These are phyloP conservation scores for Aspergillus sp. DNA, from an alignment of 2,329 filamentous ascomycete species.

Conservation along the genomic window DNA sequence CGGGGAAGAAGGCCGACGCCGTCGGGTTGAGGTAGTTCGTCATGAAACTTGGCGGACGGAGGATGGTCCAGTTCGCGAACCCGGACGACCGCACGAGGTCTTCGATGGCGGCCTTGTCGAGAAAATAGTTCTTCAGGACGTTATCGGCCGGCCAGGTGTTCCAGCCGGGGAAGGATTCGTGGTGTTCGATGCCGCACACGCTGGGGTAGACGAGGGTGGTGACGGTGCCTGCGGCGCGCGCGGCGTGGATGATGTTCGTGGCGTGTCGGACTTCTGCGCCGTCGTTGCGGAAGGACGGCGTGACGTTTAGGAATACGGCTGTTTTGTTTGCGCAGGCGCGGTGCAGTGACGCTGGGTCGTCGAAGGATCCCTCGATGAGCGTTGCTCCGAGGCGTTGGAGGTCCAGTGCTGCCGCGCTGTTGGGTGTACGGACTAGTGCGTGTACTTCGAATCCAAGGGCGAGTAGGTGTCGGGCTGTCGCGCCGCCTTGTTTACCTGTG, in stretches of 20 bases:
- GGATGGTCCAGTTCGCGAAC: not conserved
- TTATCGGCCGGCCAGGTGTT: not conserved
- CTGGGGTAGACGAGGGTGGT: not conserved
- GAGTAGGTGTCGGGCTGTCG: not conserved
- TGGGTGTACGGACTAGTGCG: not conserved
- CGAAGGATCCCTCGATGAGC: not conserved
- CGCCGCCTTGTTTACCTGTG: not conserved
- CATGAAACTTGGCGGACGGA: not conserved
- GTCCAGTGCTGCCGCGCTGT: not conserved
- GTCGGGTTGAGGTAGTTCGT: not conserved
- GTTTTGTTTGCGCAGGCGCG: not conserved
- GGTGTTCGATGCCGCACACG: not conserved
- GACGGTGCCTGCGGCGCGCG: not conserved
- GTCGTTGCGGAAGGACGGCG: not conserved
- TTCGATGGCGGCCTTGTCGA: not conserved
- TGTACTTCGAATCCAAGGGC: not conserved
- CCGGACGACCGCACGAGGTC: not conserved
- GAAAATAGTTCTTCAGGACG: not conserved
- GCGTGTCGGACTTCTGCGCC: not conserved
- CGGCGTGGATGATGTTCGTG: not conserved
- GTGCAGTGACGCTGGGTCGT: not conserved
- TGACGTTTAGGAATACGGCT: not conserved
- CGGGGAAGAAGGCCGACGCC: not conserved
- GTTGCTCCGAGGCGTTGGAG: not conserved
- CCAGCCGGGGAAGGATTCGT: not conserved